Percentiles rank a stretch among this genome's conserved stretches.
phyloP scores from a whole-genome alignment of 2,329 filamentous ascomycete species.

The Tolypocladium album region DNA sequence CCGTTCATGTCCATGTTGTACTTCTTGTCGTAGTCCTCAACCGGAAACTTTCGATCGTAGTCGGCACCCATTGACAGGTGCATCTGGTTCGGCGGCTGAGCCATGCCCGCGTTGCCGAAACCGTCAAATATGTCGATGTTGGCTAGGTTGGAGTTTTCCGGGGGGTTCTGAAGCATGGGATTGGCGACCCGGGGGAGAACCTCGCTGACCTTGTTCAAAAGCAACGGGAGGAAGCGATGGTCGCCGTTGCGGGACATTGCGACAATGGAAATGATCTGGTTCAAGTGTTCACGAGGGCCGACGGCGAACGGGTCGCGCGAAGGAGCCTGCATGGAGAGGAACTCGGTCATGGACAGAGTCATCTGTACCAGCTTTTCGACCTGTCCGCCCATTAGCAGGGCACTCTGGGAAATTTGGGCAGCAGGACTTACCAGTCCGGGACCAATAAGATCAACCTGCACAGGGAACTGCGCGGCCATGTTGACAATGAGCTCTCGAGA shows the following conservation, averaged over 20 bases:
- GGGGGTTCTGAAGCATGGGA: slow-evolving; percentile 48
- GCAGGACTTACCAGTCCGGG: slow-evolving; percentile 53
- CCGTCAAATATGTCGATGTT: slow-evolving; percentile 56
- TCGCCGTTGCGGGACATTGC: slow-evolving; percentile 64
- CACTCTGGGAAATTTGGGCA: neutral
- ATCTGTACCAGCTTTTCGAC: slow-evolving; percentile 76
- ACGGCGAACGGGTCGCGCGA: slow-evolving; percentile 51
- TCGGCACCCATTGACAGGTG: slow-evolving; percentile 35
- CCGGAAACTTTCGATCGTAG: slow-evolving; percentile 33
- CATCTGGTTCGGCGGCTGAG: slow-evolving; percentile 33
- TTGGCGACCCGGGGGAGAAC: slow-evolving; percentile 52
- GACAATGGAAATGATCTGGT: slow-evolving; percentile 56
- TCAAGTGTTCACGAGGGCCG: slow-evolving; percentile 64
- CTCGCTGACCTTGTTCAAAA: slow-evolving; percentile 67
- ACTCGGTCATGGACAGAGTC: slow-evolving; percentile 61
- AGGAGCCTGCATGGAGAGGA: slow-evolving; percentile 54
- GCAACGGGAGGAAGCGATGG: slow-evolving; percentile 64
- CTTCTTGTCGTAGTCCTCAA: slow-evolving; percentile 31
- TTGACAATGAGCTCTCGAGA: slow-evolving; percentile 50
- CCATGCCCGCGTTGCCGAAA: slow-evolving; percentile 53
- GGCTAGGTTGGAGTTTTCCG: slow-evolving; percentile 41
- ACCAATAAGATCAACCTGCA: slow-evolving; percentile 63
- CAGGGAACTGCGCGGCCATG: slow-evolving; percentile 62
- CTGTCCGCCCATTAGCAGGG: slow-evolving; percentile 19
- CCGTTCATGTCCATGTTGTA: slow-evolving; percentile 23